Base-by-base conservation (phyloP, 1,139 yeast species). In the Sugiyamaella japonica region DNA sequence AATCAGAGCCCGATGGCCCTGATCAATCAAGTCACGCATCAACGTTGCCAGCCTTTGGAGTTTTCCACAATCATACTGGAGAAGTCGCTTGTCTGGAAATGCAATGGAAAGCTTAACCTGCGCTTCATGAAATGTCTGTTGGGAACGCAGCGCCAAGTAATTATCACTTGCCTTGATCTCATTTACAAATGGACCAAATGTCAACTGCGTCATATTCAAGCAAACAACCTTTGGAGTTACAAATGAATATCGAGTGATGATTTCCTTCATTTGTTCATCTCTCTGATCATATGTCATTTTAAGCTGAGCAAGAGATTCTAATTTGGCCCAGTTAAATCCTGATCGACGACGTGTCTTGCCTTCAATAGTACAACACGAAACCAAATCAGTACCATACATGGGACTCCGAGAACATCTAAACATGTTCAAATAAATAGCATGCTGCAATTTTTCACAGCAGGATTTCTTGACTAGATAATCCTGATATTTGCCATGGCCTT, bases 21-120 rank as follows among this genome's bases (percentile, higher is more conserved):
- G 83, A 34, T 89, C 84, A 53, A 87, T 86, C 60, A 95, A 76
- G 29, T 88, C 86, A 57, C 87, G 89, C 55, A 95, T 72, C 52
- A 95, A 74, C 3, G 73, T 70, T 0, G 97, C 95, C 52, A 95
- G 73, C 63, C 84, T 86, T 66, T 95, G 99, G 39, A 95, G 76
- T 69, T 95, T 95, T 56, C 99, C 99, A 75, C 99, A 95, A 71
- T 95, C 99, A 68, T 86, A 95, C 68, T 95, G 96, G 55, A 95
- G 73, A 58, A 95, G 74, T 12, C 95, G 84, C 67, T 91, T 93
- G 67, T 95, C 99, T 0, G 99, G 99, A 69, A 95, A 95, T 13
- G 96, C 97, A 64, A 95, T 89, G 0, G 97, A 86, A 49, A 90
- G 74, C 65, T 90, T 88, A 16, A 89, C 87, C 69, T 93, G 97